phyloP scores from a whole-genome alignment of 2,329 filamentous ascomycete species.

The Aspergillus aculeatinus region DNA sequence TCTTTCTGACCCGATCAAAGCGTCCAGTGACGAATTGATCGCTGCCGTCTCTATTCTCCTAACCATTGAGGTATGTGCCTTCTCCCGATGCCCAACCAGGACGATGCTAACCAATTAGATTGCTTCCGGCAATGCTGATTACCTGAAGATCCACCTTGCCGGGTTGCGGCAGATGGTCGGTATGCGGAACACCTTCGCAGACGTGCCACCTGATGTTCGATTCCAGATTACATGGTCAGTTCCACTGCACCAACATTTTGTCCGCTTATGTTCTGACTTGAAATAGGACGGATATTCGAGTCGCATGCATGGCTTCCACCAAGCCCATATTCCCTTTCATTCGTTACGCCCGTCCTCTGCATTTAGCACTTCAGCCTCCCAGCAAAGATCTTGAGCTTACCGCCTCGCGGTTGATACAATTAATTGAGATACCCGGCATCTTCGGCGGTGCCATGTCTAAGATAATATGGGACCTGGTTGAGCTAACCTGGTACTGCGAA shows the following conservation, averaged over 20 bases:
- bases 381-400: slow-evolving; percentile 29
- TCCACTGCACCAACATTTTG: not conserved
- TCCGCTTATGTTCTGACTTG: not conserved
- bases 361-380: slow-evolving; percentile 31
- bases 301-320: slow-evolving; percentile 39
- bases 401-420: slow-evolving; percentile 34
- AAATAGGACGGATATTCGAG: slow-evolving; percentile 42
- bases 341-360: slow-evolving; percentile 33
- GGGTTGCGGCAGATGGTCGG: slow-evolving; percentile 41
- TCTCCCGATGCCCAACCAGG: not conserved
- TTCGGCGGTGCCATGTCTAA: slow-evolving; percentile 33
- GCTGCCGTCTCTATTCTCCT: slow-evolving; percentile 41
- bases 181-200: slow-evolving; percentile 38
- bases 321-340: slow-evolving; percentile 42
- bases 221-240: slow-evolving; percentile 43
- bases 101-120: slow-evolving; percentile 29
- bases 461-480: slow-evolving; percentile 36
- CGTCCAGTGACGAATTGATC: slow-evolving; percentile 41
- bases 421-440: slow-evolving; percentile 37
- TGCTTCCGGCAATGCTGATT: slow-evolving; percentile 40
- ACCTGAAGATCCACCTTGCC: slow-evolving; percentile 41
- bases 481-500: slow-evolving; percentile 39
- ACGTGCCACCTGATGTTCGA: slow-evolving; percentile 38
- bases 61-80: slow-evolving; percentile 37
- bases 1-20: slow-evolving; percentile 37